phyloP scores from a whole-genome alignment of 164 flowering plant genomes.

The Piper longum region DNA sequence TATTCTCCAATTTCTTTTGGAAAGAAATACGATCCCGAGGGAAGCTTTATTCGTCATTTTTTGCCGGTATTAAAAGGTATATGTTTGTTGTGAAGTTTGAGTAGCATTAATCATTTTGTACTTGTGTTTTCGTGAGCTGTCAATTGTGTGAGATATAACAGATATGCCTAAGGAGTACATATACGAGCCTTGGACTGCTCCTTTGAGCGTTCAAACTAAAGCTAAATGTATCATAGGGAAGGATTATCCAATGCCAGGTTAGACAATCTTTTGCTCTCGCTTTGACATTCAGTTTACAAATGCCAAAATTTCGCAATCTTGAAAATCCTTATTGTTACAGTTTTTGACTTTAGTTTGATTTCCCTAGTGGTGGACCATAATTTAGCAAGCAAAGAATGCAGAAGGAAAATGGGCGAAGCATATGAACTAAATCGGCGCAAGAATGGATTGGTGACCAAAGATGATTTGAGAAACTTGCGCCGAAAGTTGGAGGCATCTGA shows the following conservation, averaged over 20 bases:
- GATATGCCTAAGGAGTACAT: conserved; percentile 93
- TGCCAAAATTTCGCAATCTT: background rate
- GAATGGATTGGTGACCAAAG: conserved; percentile 40
- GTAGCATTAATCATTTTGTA: conserved; percentile 1
- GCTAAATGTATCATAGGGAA: conserved; percentile 82
- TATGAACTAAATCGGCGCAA: conserved; percentile 38
- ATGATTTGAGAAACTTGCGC: conserved; percentile 40
- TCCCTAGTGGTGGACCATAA: conserved; percentile 70
- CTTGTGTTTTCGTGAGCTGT: too few relatives aligned
- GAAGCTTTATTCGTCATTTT: conserved; percentile 71
- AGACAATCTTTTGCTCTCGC: conserved; percentile 2
- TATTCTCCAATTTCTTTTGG: conserved; percentile 89
- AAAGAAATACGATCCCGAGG: conserved; percentile 86
- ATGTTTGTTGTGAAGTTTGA: background rate
- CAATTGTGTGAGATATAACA: conserved; percentile 8
- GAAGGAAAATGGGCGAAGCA: conserved; percentile 28
- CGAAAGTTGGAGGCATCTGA: conserved; percentile 10
- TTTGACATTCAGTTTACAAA: background rate
- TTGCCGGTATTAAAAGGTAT: conserved; percentile 74
- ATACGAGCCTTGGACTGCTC: conserved; percentile 98
- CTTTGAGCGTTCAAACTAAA: conserved; percentile 55
- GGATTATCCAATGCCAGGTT: conserved; percentile 93
- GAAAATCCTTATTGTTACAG: background rate
- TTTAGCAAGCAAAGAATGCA: conserved; percentile 77
- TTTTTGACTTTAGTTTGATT: background rate